Evolutionary conservation across 495 filamentous ascomycete species (phyloP).

Genomic region (Endocarpon pusillum): DNA sequence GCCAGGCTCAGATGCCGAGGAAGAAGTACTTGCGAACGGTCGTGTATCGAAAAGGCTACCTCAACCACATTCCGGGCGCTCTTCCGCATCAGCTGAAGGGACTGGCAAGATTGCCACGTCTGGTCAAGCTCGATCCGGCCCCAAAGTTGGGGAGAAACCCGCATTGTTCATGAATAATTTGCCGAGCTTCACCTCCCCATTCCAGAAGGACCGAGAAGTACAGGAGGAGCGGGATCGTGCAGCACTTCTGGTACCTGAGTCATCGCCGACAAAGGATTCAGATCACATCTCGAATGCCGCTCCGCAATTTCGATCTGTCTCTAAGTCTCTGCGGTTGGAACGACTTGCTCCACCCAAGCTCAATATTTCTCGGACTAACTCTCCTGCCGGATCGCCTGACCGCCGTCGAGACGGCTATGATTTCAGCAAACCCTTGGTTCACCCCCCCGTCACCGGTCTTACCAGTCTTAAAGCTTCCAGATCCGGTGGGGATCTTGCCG

Average conservation of each 20-base stretch:
- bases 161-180: conserved; percentile 26
- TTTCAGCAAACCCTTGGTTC: conserved; percentile 10
- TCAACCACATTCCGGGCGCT: too few species aligned
- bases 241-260: neutral
- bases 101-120: too few species aligned
- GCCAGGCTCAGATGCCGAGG: conserved; percentile 25
- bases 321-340: conserved; percentile 29
- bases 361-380: conserved; percentile 36
- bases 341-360: conserved; percentile 44
- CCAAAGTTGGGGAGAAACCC: conserved; percentile 19
- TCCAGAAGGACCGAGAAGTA: conserved; percentile 19
- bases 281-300: neutral
- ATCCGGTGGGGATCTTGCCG: neutral
- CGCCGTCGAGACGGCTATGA: conserved; percentile 12
- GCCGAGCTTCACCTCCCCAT: conserved; percentile 32
- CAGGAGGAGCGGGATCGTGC: too few species aligned
- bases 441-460: conserved; percentile 29
- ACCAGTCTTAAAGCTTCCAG: conserved; percentile 24
- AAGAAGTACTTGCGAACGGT: too few species aligned
- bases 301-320: neutral
- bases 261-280: neutral
- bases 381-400: conserved; percentile 13
- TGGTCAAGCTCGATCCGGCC: too few species aligned
- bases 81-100: too few species aligned
- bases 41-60: too few species aligned